phyloP scores from a whole-genome alignment of 2,329 filamentous ascomycete species.

The Akanthomyces dipterigenus region DNA sequence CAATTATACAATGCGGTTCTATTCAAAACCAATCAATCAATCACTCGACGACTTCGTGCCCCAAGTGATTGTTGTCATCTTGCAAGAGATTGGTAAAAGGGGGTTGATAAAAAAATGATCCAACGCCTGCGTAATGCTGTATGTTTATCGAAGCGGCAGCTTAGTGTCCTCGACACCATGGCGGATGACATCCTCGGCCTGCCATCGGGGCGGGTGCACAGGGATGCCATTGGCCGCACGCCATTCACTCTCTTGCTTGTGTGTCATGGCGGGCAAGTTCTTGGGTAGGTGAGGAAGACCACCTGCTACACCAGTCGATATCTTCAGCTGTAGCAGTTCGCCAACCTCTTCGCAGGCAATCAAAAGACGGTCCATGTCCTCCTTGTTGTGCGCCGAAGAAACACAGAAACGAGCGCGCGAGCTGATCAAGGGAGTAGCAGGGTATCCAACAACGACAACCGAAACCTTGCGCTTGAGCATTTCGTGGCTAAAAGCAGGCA shows the following conservation, averaged over 20 bases:
- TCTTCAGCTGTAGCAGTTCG: constrained; percentile 88
- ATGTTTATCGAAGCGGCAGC: constrained; percentile 54
- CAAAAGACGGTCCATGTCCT: constrained; percentile 86
- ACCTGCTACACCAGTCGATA: constrained; percentile 91
- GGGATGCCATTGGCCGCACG: constrained; percentile 57
- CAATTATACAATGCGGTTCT: background rate
- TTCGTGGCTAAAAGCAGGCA: constrained; percentile 95
- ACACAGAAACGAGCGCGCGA: constrained; percentile 95
- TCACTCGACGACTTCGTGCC: background rate
- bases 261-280: constrained; percentile 47
- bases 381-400: constrained; percentile 94
- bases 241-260: constrained; percentile 65
- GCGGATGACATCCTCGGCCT: constrained; percentile 72
- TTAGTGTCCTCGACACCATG: constrained; percentile 71
- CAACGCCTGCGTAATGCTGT: constrained; percentile 10
- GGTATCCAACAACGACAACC: constrained; percentile 94
- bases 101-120: background rate
- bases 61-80: background rate
- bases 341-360: constrained; percentile 88
- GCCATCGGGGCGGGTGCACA: constrained; percentile 72
- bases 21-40: constrained; percentile 8
- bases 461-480: constrained; percentile 98
- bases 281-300: constrained; percentile 72
- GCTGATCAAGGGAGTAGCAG: constrained; percentile 89
- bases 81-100: background rate